Evolutionary conservation across 352 stramenopile species (phyloP).

Genomic region (Globisporangium camurandrum): DNA sequence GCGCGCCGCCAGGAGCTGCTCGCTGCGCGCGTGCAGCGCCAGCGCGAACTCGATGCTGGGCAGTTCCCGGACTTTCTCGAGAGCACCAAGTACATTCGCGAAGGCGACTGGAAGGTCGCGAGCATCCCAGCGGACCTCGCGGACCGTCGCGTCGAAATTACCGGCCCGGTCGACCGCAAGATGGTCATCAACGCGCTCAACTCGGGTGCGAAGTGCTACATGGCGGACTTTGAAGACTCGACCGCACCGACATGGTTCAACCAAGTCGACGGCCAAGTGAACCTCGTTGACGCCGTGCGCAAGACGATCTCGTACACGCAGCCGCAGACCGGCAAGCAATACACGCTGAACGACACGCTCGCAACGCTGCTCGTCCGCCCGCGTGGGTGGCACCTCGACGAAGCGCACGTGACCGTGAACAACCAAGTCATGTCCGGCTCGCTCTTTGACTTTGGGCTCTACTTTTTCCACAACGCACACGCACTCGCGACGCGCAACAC

Average conservation of each 20-base stretch:
- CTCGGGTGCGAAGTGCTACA: slow-evolving; percentile 85
- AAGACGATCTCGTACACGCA: slow-evolving; percentile 24
- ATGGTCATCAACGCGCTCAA: slow-evolving; percentile 93
- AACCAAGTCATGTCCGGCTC: slow-evolving; percentile 79
- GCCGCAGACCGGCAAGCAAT: too few relatives aligned
- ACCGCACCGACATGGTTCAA: slow-evolving; percentile 91
- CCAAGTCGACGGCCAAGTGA: slow-evolving; percentile 85
- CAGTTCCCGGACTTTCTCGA: slow-evolving; percentile 83
- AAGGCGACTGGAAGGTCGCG: slow-evolving; percentile 63
- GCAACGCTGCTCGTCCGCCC: slow-evolving; percentile 92
- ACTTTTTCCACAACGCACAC: slow-evolving; percentile 93
- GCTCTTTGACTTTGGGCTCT: slow-evolving; percentile 93
- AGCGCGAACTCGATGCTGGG: slow-evolving; percentile 84
- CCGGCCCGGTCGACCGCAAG: slow-evolving; percentile 84
- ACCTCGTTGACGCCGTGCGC: slow-evolving; percentile 89
- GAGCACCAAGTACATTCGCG: slow-evolving; percentile 78
- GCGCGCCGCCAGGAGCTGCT: slow-evolving; percentile 36
- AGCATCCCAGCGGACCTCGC: slow-evolving; percentile 57
- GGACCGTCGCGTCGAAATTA: slow-evolving; percentile 93
- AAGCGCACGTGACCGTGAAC: slow-evolving; percentile 91
- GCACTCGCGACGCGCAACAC: too few relatives aligned
- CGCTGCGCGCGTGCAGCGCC: slow-evolving; percentile 37
- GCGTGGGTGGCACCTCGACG: slow-evolving; percentile 93
- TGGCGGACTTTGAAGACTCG: slow-evolving; percentile 76
- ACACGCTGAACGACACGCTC: too few relatives aligned